Base-by-base conservation (phyloP, 2,329 filamentous ascomycete genomes). In the Ceratocystiopsis brevicomis region DNA sequence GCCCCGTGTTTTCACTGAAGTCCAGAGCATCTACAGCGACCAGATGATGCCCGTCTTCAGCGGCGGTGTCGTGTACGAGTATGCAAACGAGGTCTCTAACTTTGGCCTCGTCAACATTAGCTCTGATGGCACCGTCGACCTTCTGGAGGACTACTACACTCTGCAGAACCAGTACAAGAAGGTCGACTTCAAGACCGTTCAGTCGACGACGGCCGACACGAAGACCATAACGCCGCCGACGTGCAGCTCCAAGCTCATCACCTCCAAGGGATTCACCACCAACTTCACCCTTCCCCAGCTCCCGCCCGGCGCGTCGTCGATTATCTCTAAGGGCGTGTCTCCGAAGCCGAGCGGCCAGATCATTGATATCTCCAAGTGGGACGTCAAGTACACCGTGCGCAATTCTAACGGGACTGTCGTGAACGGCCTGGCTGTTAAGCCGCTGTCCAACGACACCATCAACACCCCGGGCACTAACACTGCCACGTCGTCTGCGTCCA, bases 61-160 rank as follows among this genome's bases (percentile, higher is more conserved):
- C 44, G 83, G 83, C 49, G 82, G 81, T 49, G 67, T 90, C 39
- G 80, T 88, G 39, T 90, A 88, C 64, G 81, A 90, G 60, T 88
- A 73, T 59, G 76, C 75, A 1, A 69, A 86, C 59, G 83, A 87
- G 56, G 60, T 63, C 37, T 78, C 79, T 57, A 63, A 74, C 56
- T 79, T 67, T 47, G 76, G 76, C 42, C 67, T 87, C 9, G 77
- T 83, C 44, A 51, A 70, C 49, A 61, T 83, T 52, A 70, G 71
- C 52, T 60, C 58, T 45, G 71, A 77, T 52, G 67, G 66, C 50
- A 70, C 66, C 16, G 67, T 74, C 44, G 63, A 66, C 39, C 64
- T 85, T 38, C 65, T 75, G 34, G 51, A 60, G 18, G 81, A 87
- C 58, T 87, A 69, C 61, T 72, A 81, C 57, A 78, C 81, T 49